These are phyloP conservation scores for Rhodomyrtus psidioides DNA, from an alignment of 441 rosid species.

Conservation along the genomic window DNA sequence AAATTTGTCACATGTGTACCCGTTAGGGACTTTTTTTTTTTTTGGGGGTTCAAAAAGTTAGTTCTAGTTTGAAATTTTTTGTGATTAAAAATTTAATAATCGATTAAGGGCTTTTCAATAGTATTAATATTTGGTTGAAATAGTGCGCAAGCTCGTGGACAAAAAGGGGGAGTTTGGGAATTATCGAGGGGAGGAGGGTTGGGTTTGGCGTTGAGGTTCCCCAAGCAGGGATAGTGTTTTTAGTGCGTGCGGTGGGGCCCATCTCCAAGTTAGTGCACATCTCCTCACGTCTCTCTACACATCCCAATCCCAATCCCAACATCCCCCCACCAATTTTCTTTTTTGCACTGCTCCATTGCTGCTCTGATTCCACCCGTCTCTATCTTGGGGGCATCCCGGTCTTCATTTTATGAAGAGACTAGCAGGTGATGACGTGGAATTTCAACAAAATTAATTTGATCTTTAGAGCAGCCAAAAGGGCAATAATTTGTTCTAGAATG, in stretches of 20 bases:
- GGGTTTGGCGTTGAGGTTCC: constrained; percentile 5
- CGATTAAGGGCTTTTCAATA: too few species aligned
- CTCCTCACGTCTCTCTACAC: neutral
- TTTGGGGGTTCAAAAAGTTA: too few species aligned
- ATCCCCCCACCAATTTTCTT: neutral
- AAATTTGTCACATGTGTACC: neutral
- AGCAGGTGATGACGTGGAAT: neutral
- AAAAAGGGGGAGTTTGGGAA: constrained; percentile 9
- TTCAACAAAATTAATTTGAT: too few species aligned
- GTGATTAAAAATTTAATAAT: too few species aligned
- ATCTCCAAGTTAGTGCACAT: constrained; percentile 6
- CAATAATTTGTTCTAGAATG: neutral
- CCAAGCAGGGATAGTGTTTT: constrained; percentile 11
- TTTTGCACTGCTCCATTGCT: constrained; percentile 19
- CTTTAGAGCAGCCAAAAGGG: too few species aligned
- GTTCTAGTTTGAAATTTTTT: too few species aligned
- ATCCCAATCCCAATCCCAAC: neutral
- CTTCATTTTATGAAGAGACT: neutral
- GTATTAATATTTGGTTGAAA: neutral
- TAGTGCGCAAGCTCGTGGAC: constrained; percentile 2
- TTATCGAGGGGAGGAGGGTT: neutral
- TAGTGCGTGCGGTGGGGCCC: constrained; percentile 41
- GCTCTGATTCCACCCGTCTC: constrained; percentile 11
- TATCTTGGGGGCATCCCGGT: neutral
- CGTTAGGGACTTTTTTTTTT: too few species aligned